A percentile compares a stretch with the other conserved stretches of the same genome.
phyloP scores from a whole-genome alignment of 257 asterid species.

The Echites panduratus region DNA sequence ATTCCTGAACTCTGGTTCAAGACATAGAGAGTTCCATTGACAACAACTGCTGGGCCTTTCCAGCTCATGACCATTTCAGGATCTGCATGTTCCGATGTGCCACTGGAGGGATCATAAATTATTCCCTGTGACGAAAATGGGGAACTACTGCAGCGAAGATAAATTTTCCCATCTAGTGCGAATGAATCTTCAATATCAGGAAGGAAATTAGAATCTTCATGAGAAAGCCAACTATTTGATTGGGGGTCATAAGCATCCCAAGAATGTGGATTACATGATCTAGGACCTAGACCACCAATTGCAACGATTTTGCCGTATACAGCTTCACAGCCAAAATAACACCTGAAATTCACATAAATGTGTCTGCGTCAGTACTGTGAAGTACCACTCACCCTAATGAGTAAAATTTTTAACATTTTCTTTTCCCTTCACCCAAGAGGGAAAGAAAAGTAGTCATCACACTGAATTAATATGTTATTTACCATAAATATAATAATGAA shows the following conservation, averaged over 20 bases:
- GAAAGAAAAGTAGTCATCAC: neutral
- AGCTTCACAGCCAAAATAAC: conserved; percentile 58
- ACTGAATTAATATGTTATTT: neutral
- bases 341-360: conserved; percentile 38
- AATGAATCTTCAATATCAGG: conserved; percentile 57
- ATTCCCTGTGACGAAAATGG: conserved; percentile 36
- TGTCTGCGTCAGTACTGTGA: neutral
- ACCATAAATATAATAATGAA: neutral
- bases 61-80: conserved; percentile 53
- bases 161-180: conserved; percentile 57
- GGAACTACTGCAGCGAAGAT: conserved; percentile 40
- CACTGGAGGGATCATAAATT: conserved; percentile 49
- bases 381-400: neutral
- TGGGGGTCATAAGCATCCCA: conserved; percentile 54
- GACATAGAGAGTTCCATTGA: conserved; percentile 45
- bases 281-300: conserved; percentile 65
- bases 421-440: neutral
- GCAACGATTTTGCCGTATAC: conserved; percentile 56
- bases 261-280: conserved; percentile 47
- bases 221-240: conserved; percentile 47
- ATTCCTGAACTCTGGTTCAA: conserved; percentile 63
- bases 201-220: conserved; percentile 33
- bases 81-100: conserved; percentile 50
- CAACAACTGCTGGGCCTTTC: conserved; percentile 66
- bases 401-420: neutral